Base-by-base conservation (phyloP, 225 moss, liverwort and hornwort species). In the Thuidium tamariscinum region DNA sequence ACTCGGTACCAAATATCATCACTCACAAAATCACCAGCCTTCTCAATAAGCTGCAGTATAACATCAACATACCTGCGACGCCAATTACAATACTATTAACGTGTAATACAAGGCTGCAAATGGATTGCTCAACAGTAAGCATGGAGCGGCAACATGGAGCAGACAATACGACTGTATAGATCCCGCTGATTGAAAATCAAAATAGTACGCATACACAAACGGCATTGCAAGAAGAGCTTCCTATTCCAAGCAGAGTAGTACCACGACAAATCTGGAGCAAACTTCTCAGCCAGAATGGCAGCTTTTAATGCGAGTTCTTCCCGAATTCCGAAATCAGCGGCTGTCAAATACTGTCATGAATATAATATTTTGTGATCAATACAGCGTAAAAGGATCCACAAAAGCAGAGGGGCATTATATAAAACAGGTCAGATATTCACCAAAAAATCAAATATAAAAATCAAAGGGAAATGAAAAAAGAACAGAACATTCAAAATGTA, bases 1-100 rank as follows among this genome's bases (percentile, higher is more conserved):
- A 98, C 97, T 86, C 97, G 92, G 86, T 95, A 96, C 97, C 97
- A 98, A 87, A 98, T 95, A 90, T 98, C 97, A 94, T 98, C 97
- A 89, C 95, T 95, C 77, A 98, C 97, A 77, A 98, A 98, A 89
- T 98, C 97, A 82, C 97, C 97, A 62, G 97, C 97, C 84, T 98
- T 98, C 93, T 98, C 97, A 88, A 98, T 98, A 77, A 98, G 93
- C 92, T 98, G 96, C 61, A 98, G 92, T 74, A 98, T 95, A 71
- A 96, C 95, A 90, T 98, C 96, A 78, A 98, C 96, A 87, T 96
- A 98, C 97, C 97, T 98, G 90, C 55, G 77, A 82, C 70, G 66
- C 83, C 83, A 78, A 82, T 32, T 73, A 85, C 81, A 89, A 81
- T 63, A n/a, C 71, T 77, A 57, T 34, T 21, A 80, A 41, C 84